Conservation (phyloP, 345 rosid genomes). For the Camelina laxa region DNA sequence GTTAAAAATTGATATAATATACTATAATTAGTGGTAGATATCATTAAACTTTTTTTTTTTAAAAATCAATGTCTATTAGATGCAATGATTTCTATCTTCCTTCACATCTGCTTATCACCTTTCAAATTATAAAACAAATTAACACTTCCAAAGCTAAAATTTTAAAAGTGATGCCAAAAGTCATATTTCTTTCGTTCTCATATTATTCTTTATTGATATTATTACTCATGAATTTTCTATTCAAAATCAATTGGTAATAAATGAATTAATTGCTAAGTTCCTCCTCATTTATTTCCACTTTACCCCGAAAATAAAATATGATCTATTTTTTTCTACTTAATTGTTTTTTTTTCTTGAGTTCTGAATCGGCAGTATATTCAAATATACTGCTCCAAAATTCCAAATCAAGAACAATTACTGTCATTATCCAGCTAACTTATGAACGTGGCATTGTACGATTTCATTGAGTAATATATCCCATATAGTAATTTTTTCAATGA, state of each 20-base stretch:
- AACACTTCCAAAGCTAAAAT: not conserved
- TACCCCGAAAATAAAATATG: too few relatives aligned
- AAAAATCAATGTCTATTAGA: not conserved
- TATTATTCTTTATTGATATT: not conserved
- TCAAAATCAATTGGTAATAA: too few relatives aligned
- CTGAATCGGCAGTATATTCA: slow-evolving; percentile 6
- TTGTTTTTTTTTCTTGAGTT: not conserved
- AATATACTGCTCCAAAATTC: not conserved
- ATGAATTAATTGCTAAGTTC: too few relatives aligned
- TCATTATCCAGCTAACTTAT: not conserved
- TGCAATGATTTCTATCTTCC: not conserved
- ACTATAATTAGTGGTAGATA: not conserved
- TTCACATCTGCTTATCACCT: not conserved
- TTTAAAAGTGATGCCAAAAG: not conserved
- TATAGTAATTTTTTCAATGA: not conserved
- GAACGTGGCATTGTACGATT: slow-evolving; percentile 30
- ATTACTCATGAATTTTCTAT: too few relatives aligned
- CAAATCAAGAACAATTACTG: not conserved
- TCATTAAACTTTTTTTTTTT: not conserved
- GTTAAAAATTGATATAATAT: not conserved
- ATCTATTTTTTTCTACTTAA: too few relatives aligned
- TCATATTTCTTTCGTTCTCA: not conserved
- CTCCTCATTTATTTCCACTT: too few relatives aligned
- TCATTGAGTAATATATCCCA: not conserved
- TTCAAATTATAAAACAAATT: not conserved